phyloP scores from a whole-genome alignment of 306 rosid species.

The Nissolia schottii region DNA sequence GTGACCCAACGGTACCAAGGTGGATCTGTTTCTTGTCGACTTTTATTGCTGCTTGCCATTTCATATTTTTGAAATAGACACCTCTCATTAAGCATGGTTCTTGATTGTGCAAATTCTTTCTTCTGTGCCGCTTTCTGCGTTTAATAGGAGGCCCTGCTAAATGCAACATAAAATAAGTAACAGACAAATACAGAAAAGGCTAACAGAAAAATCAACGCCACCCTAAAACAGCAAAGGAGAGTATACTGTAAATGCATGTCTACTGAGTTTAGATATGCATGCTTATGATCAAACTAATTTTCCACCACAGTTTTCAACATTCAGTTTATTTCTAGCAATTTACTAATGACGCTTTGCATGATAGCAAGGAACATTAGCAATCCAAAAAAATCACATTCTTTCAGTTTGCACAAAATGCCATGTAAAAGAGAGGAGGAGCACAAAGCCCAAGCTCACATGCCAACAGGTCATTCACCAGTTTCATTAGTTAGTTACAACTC shows the following conservation, averaged over 20 bases:
- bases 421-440: neutral
- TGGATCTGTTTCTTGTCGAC: constrained; percentile 98
- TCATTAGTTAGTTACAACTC: constrained; percentile 1
- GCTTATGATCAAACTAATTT: neutral
- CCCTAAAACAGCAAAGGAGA: neutral
- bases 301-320: neutral
- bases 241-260: neutral
- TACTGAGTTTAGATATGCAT: neutral
- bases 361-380: neutral
- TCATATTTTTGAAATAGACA: constrained; percentile 90
- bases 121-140: constrained; percentile 82
- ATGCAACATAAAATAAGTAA: neutral
- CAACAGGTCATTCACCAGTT: neutral
- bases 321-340: neutral
- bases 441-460: neutral
- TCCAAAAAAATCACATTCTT: neutral
- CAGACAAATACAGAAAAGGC: neutral
- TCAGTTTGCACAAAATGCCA: neutral
- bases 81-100: constrained; percentile 83
- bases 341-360: neutral
- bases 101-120: constrained; percentile 72
- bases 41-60: constrained; percentile 98
- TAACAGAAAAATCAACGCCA: neutral
- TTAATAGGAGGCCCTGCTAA: constrained; percentile 72
- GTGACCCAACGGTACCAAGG: constrained; percentile 88